Conservation (phyloP, 2,329 filamentous ascomycete species). For the Calycina herbarum region DNA sequence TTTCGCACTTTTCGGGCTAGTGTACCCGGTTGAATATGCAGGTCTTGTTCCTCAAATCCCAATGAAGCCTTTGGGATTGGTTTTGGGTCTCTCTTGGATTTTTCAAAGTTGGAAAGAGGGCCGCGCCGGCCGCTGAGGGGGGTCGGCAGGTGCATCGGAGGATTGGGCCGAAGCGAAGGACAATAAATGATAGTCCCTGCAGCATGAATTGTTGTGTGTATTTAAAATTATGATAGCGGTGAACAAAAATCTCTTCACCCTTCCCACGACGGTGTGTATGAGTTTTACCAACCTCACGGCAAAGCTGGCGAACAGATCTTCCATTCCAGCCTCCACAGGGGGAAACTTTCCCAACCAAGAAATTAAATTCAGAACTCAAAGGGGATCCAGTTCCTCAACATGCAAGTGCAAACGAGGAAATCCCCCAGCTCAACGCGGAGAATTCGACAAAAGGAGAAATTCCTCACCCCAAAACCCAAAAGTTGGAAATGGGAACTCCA, state of each 20-base stretch:
- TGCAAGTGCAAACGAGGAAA: no score
- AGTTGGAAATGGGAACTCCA: neutral
- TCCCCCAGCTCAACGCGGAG: no score
- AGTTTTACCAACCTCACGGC: neutral
- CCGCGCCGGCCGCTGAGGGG: neutral
- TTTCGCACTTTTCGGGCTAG: neutral
- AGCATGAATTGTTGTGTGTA: constrained; percentile 8
- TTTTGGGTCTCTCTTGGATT: neutral
- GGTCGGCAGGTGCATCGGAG: neutral
- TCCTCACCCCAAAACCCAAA: no score
- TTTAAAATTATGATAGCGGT: constrained; percentile 32
- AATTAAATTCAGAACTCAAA: neutral
- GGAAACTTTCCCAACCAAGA: neutral
- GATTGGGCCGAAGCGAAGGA: neutral
- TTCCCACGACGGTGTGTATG: neutral
- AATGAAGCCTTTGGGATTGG: neutral
- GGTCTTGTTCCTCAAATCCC: neutral
- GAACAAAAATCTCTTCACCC: constrained; percentile 12
- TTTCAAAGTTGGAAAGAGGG: neutral
- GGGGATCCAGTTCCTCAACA: neutral
- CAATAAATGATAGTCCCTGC: neutral
- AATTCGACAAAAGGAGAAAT: no score
- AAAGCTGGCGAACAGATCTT: neutral
- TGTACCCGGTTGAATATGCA: constrained; percentile 7
- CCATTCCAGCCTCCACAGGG: neutral